These are phyloP conservation scores for Saccharomyces hybrid DNA, from an alignment of 1,139 yeast species.

Conservation along the genomic window DNA sequence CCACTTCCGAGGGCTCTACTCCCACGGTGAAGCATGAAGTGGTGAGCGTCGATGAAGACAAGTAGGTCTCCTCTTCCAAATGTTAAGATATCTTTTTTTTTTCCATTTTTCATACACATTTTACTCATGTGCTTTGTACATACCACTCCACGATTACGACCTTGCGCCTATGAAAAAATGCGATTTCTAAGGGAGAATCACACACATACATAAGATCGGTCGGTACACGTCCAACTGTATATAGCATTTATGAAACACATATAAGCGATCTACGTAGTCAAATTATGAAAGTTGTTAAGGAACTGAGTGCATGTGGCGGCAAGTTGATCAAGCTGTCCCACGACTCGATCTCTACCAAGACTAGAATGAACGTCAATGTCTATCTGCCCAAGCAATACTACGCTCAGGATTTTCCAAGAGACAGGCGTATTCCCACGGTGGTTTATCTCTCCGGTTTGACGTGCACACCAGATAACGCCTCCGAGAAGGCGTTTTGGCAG, in stretches of 20 bases:
- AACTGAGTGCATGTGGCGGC: constrained; percentile 69
- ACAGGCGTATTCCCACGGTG: constrained; percentile 54
- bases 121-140: too few relatives aligned
- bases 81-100: too few relatives aligned
- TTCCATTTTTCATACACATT: too few relatives aligned
- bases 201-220: neutral
- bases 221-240: too few relatives aligned
- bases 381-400: constrained; percentile 60
- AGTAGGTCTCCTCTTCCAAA: too few relatives aligned
- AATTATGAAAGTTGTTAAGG: constrained; percentile 18
- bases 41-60: neutral
- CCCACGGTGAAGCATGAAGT: neutral
- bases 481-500: constrained; percentile 90
- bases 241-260: neutral
- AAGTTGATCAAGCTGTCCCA: constrained; percentile 68
- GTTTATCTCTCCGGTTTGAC: constrained; percentile 84
- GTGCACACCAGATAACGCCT: constrained; percentile 88
- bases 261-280: neutral
- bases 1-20: neutral
- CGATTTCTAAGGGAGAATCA: neutral
- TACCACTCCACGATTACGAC: neutral
- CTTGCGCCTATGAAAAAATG: neutral
- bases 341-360: constrained; percentile 54
- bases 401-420: constrained; percentile 10
- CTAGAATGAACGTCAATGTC: constrained; percentile 77